Evolutionary conservation across 2,329 filamentous ascomycete genomes (phyloP), one percentile per base, ranked within the genome.

Genomic region (Escovopsis sp.): DNA sequence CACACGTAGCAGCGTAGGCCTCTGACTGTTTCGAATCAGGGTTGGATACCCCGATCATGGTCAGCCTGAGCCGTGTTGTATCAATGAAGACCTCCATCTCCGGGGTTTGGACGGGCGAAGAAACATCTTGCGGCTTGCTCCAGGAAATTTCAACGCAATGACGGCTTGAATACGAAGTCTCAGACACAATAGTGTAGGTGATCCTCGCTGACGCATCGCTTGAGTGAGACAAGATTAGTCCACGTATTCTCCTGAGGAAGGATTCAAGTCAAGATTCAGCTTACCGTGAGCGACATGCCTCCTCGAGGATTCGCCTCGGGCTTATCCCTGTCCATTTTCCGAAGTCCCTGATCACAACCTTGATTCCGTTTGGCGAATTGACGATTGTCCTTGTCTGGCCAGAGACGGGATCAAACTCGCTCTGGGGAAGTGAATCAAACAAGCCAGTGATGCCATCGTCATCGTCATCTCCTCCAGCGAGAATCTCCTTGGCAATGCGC

Each of bases 21-120:
- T 96, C 88, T 6, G 91, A 93, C 57, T 98, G 88, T 49, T 80
- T 77, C 11, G 69, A 51, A 42, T 86, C 82, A 0, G 86, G 77
- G 0, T 86, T 82, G 10, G 86, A 82, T 36, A 93, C 62, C 0
- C 72, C 70, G 4, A 65, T 69, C 82, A 95, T 94, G 36, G 79
- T 82, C 50, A 91, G 77, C 10, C 67, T 74, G 23, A 81, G 76
- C 32, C 68, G 67, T 15, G 62, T 70, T 5, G 73, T 64, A 12
- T 67, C 64, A 10, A 65, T 59, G 23, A 60, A 57, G 11, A 66
- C 56, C 45, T 73, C 67, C 9, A 75, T 55, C 3, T 68, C 63
- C 2, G 63, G 48, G 4, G 62, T 58, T 2, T 50, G 44, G 32
- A 51, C 39, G 11, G 49, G 41, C 23, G 64, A 60, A 1, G 66